phyloP scores from a whole-genome alignment of 495 filamentous ascomycete species.

The Penicillium goetzii region DNA sequence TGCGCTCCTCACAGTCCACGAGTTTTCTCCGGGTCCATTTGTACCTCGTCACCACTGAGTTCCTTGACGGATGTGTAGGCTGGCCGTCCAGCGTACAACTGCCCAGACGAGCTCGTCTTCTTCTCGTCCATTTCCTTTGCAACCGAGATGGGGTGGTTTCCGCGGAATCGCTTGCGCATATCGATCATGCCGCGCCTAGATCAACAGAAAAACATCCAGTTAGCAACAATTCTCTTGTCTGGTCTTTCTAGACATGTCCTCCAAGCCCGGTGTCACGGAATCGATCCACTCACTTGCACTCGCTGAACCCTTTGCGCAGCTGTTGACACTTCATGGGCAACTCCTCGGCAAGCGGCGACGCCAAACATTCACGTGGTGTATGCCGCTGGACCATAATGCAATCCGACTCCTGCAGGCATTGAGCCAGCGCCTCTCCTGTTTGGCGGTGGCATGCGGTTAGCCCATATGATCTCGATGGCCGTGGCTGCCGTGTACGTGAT shows the following conservation, averaged over 20 bases:
- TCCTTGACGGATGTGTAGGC: slow-evolving; percentile 63
- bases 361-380: slow-evolving; percentile 83
- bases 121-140: slow-evolving; percentile 63
- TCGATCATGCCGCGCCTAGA: slow-evolving; percentile 83
- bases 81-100: slow-evolving; percentile 80
- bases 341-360: slow-evolving; percentile 72
- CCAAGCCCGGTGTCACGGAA: not conserved
- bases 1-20: slow-evolving; percentile 40
- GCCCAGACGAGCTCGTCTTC: slow-evolving; percentile 46
- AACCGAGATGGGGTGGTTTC: slow-evolving; percentile 83
- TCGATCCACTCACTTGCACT: slow-evolving; percentile 71
- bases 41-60: slow-evolving; percentile 49
- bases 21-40: slow-evolving; percentile 58
- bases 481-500: slow-evolving; percentile 10
- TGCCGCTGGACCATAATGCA: slow-evolving; percentile 92
- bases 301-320: slow-evolving; percentile 85
- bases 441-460: slow-evolving; percentile 18
- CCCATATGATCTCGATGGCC: slow-evolving; percentile 11
- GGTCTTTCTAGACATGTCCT: not conserved
- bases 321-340: slow-evolving; percentile 90
- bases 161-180: slow-evolving; percentile 98
- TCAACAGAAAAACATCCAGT: slow-evolving; percentile 17
- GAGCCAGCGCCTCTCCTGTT: slow-evolving; percentile 79
- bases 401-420: slow-evolving; percentile 93
- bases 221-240: slow-evolving; percentile 1